phyloP scores from a whole-genome alignment of 148 eudicot species.

The Chenopodium album region DNA sequence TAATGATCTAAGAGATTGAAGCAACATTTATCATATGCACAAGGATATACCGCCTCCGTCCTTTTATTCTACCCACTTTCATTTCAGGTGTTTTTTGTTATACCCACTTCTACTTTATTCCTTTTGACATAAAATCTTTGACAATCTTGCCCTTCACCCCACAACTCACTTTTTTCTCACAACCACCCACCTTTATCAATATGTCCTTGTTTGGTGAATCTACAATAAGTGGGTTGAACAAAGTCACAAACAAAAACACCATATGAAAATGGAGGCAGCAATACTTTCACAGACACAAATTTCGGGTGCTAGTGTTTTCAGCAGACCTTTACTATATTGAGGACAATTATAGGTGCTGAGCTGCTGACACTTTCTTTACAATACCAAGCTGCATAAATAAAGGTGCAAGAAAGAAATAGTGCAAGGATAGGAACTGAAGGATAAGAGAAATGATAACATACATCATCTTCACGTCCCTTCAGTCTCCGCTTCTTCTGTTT shows the following conservation, averaged over 20 bases:
- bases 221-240: too few species aligned
- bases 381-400: neutral
- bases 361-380: neutral
- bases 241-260: too few species aligned
- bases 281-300: too few species aligned
- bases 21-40: neutral
- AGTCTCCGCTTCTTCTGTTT: slow-evolving; percentile 87
- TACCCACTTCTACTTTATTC: too few species aligned
- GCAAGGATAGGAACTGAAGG: neutral
- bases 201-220: too few species aligned
- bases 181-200: too few species aligned
- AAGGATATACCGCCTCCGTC: neutral
- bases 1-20: neutral
- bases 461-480: slow-evolving; percentile 92
- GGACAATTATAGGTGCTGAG: neutral
- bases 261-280: too few species aligned
- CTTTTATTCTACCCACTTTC: too few species aligned
- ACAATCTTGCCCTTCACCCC: too few species aligned
- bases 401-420: neutral
- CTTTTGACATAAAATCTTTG: too few species aligned
- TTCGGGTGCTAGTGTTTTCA: neutral
- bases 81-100: too few species aligned
- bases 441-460: slow-evolving; percentile 35
- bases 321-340: neutral
- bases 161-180: too few species aligned